Conservation (phyloP, 2,329 filamentous ascomycete genomes). For the Colletotrichum gigasporum region DNA sequence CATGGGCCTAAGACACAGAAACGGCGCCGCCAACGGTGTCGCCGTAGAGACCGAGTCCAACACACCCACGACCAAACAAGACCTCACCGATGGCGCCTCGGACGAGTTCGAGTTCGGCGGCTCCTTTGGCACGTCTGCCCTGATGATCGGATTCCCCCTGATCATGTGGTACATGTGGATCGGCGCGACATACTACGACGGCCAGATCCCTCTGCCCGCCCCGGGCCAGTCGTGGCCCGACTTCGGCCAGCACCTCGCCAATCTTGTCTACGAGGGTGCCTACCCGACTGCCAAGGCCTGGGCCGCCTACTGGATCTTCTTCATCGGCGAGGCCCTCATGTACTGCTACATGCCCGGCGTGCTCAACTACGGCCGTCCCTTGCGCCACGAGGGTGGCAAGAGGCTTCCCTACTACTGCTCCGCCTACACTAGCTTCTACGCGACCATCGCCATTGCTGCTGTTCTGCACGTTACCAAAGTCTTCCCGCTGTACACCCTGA, state of each 20-base stretch:
- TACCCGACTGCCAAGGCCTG: conserved; percentile 80
- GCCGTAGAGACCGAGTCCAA: too few relatives aligned
- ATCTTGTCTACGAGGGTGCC: conserved; percentile 79
- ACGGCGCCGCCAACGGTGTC: too few relatives aligned
- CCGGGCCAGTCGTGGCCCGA: conserved; percentile 73
- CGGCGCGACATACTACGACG: conserved; percentile 91
- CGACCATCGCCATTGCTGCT: conserved; percentile 72
- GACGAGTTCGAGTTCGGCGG: conserved; percentile 82
- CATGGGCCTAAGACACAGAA: too few relatives aligned
- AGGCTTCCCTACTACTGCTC: conserved; percentile 88
- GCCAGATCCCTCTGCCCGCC: conserved; percentile 76
- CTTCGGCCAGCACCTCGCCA: conserved; percentile 76
- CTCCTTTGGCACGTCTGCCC: conserved; percentile 77
- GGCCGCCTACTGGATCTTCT: conserved; percentile 86
- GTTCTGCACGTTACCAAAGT: conserved; percentile 76
- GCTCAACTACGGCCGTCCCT: conserved; percentile 79
- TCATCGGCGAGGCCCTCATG: conserved; percentile 76
- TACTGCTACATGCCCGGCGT: conserved; percentile 83
- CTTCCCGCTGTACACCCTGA: conserved; percentile 83
- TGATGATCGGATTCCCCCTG: conserved; percentile 93
- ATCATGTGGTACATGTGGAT: conserved; percentile 99
- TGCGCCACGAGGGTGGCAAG: conserved; percentile 79
- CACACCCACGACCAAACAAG: too few relatives aligned
- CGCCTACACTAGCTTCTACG: conserved; percentile 80
- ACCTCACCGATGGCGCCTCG: conserved; percentile 43